Conservation (phyloP, 2,329 filamentous ascomycete genomes). For the Zarea fungicola region DNA sequence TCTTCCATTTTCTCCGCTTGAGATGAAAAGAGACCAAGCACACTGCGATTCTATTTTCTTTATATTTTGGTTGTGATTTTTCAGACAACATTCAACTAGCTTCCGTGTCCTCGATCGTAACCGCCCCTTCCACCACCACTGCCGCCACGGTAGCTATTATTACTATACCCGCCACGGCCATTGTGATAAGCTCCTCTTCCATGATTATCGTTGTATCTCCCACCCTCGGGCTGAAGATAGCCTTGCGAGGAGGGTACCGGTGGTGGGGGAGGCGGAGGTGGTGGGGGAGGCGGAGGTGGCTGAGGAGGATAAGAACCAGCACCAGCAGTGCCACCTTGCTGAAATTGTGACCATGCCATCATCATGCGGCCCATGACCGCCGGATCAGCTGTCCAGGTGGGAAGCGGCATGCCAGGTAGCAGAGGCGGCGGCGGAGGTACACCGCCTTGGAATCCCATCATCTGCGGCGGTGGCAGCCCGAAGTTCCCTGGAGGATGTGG, state of each 20-base stretch:
- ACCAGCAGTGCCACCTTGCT: too few relatives aligned
- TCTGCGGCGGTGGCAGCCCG: constrained; percentile 26
- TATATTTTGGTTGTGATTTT: too few relatives aligned
- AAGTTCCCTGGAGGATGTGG: constrained; percentile 22
- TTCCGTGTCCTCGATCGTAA: constrained; percentile 28
- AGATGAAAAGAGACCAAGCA: too few relatives aligned
- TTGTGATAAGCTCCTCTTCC: neutral
- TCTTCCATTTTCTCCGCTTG: too few relatives aligned
- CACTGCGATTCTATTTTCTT: too few relatives aligned
- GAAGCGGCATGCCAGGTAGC: constrained; percentile 16
- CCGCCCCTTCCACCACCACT: constrained; percentile 27
- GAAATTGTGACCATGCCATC: constrained; percentile 14
- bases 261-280: constrained; percentile 11
- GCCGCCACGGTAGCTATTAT: constrained; percentile 20
- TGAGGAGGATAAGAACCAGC: too few relatives aligned
- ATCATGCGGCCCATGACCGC: constrained; percentile 13
- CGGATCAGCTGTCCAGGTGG: constrained; percentile 18
- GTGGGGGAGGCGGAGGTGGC: constrained; percentile 14
- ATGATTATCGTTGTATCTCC: neutral
- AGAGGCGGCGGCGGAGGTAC: constrained; percentile 36
- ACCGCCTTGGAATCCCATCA: constrained; percentile 35
- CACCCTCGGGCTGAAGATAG: too few relatives aligned
- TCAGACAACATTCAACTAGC: too few relatives aligned
- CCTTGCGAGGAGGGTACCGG: neutral
- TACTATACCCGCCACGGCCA: constrained; percentile 18